A percentile compares a stretch with the other conserved stretches of the same genome.
Conservation (phyloP, 2,329 filamentous ascomycete genomes). For the Diaporthe vexans region DNA sequence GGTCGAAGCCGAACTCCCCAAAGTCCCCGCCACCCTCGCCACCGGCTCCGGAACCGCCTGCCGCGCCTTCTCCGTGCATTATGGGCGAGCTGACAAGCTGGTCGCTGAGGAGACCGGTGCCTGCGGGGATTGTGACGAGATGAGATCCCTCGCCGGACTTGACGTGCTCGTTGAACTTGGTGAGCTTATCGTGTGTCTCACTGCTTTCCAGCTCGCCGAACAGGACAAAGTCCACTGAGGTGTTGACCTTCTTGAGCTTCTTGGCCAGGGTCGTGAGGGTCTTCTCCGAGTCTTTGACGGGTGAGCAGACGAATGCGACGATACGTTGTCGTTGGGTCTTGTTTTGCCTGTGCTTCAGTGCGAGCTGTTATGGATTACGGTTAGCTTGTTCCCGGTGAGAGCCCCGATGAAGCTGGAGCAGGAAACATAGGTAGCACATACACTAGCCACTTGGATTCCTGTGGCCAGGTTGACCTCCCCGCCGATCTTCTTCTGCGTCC, state of each 20-base stretch:
- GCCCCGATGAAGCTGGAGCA: constrained; percentile 21
- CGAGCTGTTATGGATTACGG: constrained; percentile 71
- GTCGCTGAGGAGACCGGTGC: constrained; percentile 92
- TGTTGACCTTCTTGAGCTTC: constrained; percentile 99
- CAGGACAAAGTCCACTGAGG: constrained; percentile 92
- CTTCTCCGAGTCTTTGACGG: constrained; percentile 90
- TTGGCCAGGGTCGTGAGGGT: constrained; percentile 90
- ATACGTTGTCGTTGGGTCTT: constrained; percentile 97
- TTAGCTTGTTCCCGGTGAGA: constrained; percentile 41
- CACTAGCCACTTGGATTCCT: constrained; percentile 93
- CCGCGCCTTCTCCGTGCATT: constrained; percentile 82
- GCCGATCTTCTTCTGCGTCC: constrained; percentile 90
- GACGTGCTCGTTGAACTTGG: constrained; percentile 93
- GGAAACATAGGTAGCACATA: constrained; percentile 62
- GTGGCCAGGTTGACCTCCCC: constrained; percentile 91
- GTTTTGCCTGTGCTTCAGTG: constrained; percentile 97
- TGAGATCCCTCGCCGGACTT: constrained; percentile 93
- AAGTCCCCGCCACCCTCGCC: constrained; percentile 76
- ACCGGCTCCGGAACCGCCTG: constrained; percentile 70
- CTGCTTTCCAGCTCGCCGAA: constrained; percentile 96
- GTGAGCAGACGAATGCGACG: constrained; percentile 96
- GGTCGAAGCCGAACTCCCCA: constrained; percentile 88
- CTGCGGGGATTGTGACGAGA: constrained; percentile 90
- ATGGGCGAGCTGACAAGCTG: constrained; percentile 92
- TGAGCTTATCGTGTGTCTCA: constrained; percentile 89